Conservation (phyloP, 257 asterid species). For the Fraxinus anomala region DNA sequence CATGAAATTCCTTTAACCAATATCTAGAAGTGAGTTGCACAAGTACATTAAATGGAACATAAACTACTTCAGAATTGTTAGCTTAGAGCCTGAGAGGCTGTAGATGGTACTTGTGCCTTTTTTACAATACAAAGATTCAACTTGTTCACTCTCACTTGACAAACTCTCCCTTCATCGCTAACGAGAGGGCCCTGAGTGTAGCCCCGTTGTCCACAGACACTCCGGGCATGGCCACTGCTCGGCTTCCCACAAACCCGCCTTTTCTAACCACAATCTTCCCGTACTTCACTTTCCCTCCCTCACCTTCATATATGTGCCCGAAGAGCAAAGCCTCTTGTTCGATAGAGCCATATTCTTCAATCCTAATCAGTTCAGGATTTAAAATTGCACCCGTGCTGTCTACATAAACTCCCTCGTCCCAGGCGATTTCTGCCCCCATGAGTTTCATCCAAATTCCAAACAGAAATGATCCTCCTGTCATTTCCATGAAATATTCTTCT, state of each 20-base stretch:
- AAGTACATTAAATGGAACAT: neutral
- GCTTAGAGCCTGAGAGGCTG: neutral
- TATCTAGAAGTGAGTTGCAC: neutral
- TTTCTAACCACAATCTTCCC: constrained; percentile 50
- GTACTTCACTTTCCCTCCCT: constrained; percentile 62
- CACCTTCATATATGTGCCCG: constrained; percentile 75
- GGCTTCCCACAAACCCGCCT: constrained; percentile 60
- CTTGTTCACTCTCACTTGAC: constrained; percentile 33
- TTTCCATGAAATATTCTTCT: constrained; percentile 65
- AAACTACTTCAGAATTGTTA: neutral
- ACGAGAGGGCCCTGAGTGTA: constrained; percentile 51
- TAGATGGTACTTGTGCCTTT: neutral
- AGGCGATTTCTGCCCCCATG: constrained; percentile 57
- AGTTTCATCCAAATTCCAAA: constrained; percentile 58
- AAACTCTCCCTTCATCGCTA: constrained; percentile 68
- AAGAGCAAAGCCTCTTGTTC: constrained; percentile 63
- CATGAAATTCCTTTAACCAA: neutral
- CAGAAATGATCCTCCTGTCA: constrained; percentile 46
- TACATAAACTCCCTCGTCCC: constrained; percentile 49
- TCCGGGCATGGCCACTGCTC: constrained; percentile 71
- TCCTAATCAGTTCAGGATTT: constrained; percentile 61
- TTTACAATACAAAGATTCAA: constrained; percentile 21
- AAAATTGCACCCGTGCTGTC: constrained; percentile 60
- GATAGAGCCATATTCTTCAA: constrained; percentile 45
- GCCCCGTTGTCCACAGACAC: constrained; percentile 50